phyloP scores from a whole-genome alignment of 1,284 basidiomycete species.

The Ganoderma resinaceum region DNA sequence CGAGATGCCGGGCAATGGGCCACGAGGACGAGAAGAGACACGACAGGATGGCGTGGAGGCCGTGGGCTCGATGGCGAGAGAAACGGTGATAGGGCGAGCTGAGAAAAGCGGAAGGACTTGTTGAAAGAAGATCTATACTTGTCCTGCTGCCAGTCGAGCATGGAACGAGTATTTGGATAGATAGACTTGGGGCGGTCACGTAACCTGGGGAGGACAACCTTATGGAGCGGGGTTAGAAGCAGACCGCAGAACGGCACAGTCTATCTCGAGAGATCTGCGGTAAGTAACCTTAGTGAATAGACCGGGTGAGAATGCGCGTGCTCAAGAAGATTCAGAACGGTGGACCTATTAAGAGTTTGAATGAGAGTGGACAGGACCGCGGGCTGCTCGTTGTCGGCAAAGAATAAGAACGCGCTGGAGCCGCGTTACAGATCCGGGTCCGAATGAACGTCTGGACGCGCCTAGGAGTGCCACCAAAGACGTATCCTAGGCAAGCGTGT shows the following conservation, averaged over 20 bases:
- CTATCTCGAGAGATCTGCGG: conserved; percentile 11
- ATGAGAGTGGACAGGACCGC: neutral
- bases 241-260: neutral
- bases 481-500: neutral
- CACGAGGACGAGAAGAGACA: neutral
- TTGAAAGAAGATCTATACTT: neutral
- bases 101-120: neutral
- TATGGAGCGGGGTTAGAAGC: neutral
- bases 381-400: neutral
- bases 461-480: neutral
- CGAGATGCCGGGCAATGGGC: neutral
- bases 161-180: neutral
- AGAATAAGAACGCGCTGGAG: neutral
- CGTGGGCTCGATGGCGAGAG: neutral
- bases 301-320: neutral
- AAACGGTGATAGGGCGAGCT: neutral
- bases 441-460: neutral
- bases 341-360: neutral
- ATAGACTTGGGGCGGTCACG: neutral
- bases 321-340: neutral
- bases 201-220: neutral
- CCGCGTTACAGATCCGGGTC: neutral
- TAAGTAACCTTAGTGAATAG: neutral
- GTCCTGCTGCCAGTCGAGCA: neutral
- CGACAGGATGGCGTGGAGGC: neutral